Percentiles rank a stretch among this genome's conserved stretches.
Evolutionary conservation across 2,329 filamentous ascomycete species (phyloP).

Genomic region (Ceratocystis papillata): DNA sequence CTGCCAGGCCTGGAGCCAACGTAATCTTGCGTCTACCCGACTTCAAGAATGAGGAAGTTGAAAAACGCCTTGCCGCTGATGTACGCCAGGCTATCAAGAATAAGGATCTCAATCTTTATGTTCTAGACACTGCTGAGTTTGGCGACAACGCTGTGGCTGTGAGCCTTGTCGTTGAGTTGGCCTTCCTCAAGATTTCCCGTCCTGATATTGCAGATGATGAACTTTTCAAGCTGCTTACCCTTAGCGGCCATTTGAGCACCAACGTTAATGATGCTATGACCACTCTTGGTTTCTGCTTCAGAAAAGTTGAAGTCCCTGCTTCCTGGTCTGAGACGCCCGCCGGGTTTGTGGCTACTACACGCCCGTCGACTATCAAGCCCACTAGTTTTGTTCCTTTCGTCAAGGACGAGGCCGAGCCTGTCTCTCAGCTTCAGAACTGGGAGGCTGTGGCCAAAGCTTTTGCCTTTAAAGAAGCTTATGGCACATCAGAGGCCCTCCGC

Average conservation of each 20-base stretch:
- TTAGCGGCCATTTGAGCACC: constrained; percentile 19
- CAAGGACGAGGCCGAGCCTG: constrained; percentile 61
- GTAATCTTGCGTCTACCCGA: constrained; percentile 66
- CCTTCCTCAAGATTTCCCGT: constrained; percentile 69
- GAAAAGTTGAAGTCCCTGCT: constrained; percentile 63
- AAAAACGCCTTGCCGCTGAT: constrained; percentile 66
- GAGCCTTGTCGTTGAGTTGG: constrained; percentile 61
- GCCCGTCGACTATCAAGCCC: constrained; percentile 52
- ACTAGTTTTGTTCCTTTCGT: constrained; percentile 78
- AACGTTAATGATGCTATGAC: constrained; percentile 20
- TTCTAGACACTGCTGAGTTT: constrained; percentile 61
- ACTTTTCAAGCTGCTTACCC: constrained; percentile 53
- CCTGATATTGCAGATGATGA: constrained; percentile 53
- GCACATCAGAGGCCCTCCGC: constrained; percentile 59
- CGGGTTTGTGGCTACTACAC: constrained; percentile 24
- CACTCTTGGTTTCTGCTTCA: constrained; percentile 47
- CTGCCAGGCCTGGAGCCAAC: constrained; percentile 58
- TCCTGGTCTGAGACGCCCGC: constrained; percentile 62
- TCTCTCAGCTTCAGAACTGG: constrained; percentile 60
- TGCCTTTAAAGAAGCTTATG: constrained; percentile 88
- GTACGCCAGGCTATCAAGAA: constrained; percentile 62
- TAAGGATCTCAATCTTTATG: constrained; percentile 59
- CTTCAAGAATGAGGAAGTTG: constrained; percentile 77
- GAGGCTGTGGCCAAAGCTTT: constrained; percentile 76
- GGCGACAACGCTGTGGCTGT: constrained; percentile 51